phyloP scores from a whole-genome alignment of 2,329 filamentous ascomycete species.

The Pseudomassariella vexata region DNA sequence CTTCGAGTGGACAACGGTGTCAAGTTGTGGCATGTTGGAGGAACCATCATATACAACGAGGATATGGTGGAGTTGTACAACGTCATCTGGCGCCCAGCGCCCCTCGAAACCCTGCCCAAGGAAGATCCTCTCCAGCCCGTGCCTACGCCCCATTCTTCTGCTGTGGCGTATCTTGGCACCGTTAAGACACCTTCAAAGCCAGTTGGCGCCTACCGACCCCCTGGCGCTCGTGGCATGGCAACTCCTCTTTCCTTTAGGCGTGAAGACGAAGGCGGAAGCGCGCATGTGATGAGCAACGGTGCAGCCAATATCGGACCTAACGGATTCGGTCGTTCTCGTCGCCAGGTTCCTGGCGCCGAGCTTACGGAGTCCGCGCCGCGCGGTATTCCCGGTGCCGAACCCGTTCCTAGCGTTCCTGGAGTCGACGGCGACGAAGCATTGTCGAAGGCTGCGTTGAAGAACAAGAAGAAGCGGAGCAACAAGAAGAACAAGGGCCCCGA shows the following conservation, averaged over 20 bases:
- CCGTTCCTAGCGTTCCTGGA: slow-evolving; percentile 54
- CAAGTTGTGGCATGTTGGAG: slow-evolving; percentile 88
- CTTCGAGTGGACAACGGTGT: slow-evolving; percentile 95
- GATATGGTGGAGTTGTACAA: slow-evolving; percentile 94
- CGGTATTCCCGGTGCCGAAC: slow-evolving; percentile 62
- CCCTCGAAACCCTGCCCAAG: slow-evolving; percentile 49
- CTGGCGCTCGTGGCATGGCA: slow-evolving; percentile 80
- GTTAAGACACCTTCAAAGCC: slow-evolving; percentile 95
- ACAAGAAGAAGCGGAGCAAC: slow-evolving; percentile 93
- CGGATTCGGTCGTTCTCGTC: slow-evolving; percentile 72
- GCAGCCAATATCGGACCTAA: slow-evolving; percentile 65
- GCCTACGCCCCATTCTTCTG: slow-evolving; percentile 77
- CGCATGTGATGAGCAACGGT: slow-evolving; percentile 76
- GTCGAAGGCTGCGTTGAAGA: slow-evolving; percentile 83
- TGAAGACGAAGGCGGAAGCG: slow-evolving; percentile 91
- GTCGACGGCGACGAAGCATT: slow-evolving; percentile 65
- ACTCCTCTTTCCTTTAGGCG: slow-evolving; percentile 95
- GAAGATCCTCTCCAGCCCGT: slow-evolving; percentile 69
- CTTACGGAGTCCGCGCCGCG: slow-evolving; percentile 49
- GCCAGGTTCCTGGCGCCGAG: slow-evolving; percentile 84
- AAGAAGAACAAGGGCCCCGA: slow-evolving; percentile 85
- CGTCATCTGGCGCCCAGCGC: slow-evolving; percentile 78
- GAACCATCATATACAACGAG: slow-evolving; percentile 87
- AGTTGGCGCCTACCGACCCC: slow-evolving; percentile 92
- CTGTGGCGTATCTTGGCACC: slow-evolving; percentile 72